Evolutionary conservation across 495 filamentous ascomycete genomes (phyloP).

Genomic region (Penicillium canescens): DNA sequence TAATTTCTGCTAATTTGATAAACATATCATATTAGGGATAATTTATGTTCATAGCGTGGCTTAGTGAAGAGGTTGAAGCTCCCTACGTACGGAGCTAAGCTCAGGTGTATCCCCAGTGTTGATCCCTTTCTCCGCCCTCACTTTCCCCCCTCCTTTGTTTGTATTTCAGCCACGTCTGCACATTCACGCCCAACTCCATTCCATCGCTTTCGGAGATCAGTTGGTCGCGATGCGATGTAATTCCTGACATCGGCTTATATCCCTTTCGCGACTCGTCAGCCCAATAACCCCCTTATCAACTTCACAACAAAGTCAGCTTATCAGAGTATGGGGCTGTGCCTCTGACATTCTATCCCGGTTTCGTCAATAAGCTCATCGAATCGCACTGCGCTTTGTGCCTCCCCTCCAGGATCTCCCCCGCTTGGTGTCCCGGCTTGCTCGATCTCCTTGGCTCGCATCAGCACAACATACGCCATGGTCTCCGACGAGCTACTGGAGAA

Average conservation of each 20-base stretch:
- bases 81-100: not conserved
- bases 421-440: constrained; percentile 3
- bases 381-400: not conserved
- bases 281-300: constrained; percentile 11
- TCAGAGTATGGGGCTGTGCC: not conserved
- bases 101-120: constrained; percentile 13
- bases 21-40: too few relatives aligned
- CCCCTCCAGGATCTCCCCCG: not conserved
- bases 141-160: constrained; percentile 17
- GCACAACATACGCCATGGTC: constrained; percentile 61
- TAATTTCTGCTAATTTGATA: too few relatives aligned
- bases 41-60: too few relatives aligned
- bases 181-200: not conserved
- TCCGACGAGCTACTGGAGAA: constrained; percentile 90
- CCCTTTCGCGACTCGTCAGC: not conserved
- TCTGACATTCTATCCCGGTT: not conserved
- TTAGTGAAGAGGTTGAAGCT: too few relatives aligned
- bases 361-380: not conserved
- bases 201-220: constrained; percentile 14
- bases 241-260: constrained; percentile 10
- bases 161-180: not conserved
- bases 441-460: constrained; percentile 11
- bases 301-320: not conserved
- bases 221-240: constrained; percentile 38
- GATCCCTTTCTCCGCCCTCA: constrained; percentile 22